Conservation (phyloP, 2,329 filamentous ascomycete species). For the Xylogone sp. region DNA sequence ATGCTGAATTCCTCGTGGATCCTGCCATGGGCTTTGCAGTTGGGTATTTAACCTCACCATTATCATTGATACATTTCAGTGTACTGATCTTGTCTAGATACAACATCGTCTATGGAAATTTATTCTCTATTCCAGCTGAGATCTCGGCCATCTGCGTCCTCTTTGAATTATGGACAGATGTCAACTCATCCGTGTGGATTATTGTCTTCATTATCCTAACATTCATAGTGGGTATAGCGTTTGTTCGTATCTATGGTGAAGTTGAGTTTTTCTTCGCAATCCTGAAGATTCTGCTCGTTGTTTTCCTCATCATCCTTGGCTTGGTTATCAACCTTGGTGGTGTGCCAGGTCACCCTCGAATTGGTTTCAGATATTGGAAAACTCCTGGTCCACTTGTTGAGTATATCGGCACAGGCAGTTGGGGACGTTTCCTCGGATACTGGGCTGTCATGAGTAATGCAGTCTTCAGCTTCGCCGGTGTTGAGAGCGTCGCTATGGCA, state of each 20-base stretch:
- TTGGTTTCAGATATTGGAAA: conserved; percentile 68
- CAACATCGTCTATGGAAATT: conserved; percentile 10
- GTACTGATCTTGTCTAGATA: neutral
- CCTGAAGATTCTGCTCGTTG: conserved; percentile 56
- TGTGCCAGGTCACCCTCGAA: conserved; percentile 50
- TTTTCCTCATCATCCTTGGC: conserved; percentile 58
- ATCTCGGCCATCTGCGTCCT: conserved; percentile 60
- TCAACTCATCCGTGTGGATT: conserved; percentile 40
- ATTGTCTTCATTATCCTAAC: conserved; percentile 33
- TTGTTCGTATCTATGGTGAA: conserved; percentile 41
- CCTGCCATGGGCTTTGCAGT: conserved; percentile 44
- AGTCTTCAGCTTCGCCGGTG: conserved; percentile 43
- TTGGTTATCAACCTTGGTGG: conserved; percentile 60
- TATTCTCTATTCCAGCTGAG: conserved; percentile 49
- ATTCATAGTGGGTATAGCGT: conserved; percentile 29
- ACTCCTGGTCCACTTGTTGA: conserved; percentile 63
- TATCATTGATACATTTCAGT: neutral
- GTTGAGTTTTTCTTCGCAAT: conserved; percentile 50
- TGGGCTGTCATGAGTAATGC: conserved; percentile 41
- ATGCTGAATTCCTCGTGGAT: conserved; percentile 45
- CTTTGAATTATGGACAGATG: conserved; percentile 60
- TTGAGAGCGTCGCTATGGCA: conserved; percentile 51
- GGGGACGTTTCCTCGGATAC: conserved; percentile 55
- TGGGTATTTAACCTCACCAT: conserved; percentile 32
- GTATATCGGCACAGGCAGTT: conserved; percentile 52